A percentile compares a stretch with the other conserved stretches of the same genome.
Evolutionary conservation across 1,284 basidiomycete species (phyloP).

Genomic region (Leccinum subrobustum): DNA sequence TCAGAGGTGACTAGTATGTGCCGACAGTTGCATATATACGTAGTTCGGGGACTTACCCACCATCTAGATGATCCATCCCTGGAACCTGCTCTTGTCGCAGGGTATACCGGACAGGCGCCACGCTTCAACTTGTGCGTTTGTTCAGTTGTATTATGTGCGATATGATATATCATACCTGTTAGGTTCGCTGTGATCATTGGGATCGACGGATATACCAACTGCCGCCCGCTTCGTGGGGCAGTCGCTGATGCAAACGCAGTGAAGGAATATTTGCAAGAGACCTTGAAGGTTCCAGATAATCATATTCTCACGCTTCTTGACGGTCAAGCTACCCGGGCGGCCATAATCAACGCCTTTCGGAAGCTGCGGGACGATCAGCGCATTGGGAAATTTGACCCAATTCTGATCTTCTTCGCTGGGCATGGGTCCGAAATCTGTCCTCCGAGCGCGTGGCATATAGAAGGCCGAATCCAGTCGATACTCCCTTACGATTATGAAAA

Average conservation of each 20-base stretch:
- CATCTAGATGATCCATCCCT: neutral
- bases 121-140: neutral
- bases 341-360: slow-evolving; percentile 50
- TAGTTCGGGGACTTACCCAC: neutral
- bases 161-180: neutral
- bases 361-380: slow-evolving; percentile 51
- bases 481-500: slow-evolving; percentile 45
- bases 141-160: neutral
- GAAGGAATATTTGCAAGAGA: slow-evolving; percentile 44
- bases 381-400: slow-evolving; percentile 54
- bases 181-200: slow-evolving; percentile 60
- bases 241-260: slow-evolving; percentile 55
- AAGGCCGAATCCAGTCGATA: too few relatives aligned
- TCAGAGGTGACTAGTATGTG: neutral
- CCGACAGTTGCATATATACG: neutral
- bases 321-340: slow-evolving; percentile 49
- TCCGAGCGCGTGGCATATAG: slow-evolving; percentile 47
- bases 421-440: slow-evolving; percentile 53
- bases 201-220: slow-evolving; percentile 53
- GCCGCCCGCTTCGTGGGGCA: slow-evolving; percentile 55
- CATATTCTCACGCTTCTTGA: slow-evolving; percentile 55
- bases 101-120: neutral
- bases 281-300: slow-evolving; percentile 10
- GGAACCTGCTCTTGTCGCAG: neutral
- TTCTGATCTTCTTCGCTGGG: slow-evolving; percentile 63